Conservation (phyloP, 768 basidiomycete genomes). For the Tylopilus cervinicoccineus region DNA sequence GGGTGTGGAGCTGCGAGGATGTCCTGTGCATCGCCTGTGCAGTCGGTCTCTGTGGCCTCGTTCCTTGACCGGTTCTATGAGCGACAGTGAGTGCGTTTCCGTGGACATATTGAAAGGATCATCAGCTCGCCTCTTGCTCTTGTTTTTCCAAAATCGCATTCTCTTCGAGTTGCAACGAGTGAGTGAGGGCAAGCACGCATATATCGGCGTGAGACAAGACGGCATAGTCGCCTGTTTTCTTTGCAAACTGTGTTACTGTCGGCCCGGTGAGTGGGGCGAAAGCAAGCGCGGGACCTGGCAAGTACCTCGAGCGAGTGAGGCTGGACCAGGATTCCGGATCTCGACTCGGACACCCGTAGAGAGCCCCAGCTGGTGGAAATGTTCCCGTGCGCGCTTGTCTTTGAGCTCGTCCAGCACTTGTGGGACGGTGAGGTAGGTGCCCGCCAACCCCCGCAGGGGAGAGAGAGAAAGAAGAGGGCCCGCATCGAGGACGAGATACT, state of each 20-base stretch:
- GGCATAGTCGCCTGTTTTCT: conserved; percentile 94
- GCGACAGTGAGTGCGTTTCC: neutral
- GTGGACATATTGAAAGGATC: conserved; percentile 1
- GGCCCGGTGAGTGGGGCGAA: conserved; percentile 13
- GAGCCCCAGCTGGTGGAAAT: conserved; percentile 76
- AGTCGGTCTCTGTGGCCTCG: neutral
- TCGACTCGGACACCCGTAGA: conserved; percentile 72
- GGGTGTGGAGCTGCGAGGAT: neutral
- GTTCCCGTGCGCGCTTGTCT: conserved; percentile 82
- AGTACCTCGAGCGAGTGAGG: conserved; percentile 62
- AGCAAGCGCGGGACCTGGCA: conserved; percentile 1
- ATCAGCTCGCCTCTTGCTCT: conserved; percentile 28
- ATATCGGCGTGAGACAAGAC: conserved; percentile 91
- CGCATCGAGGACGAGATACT: conserved; percentile 86
- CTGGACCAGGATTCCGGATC: conserved; percentile 65
- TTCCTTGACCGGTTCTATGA: conserved; percentile 7
- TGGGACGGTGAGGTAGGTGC: conserved; percentile 82
- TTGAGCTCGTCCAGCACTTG: conserved; percentile 88
- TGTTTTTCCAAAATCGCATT: conserved; percentile 26
- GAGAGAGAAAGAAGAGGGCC: conserved; percentile 88
- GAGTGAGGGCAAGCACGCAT: conserved; percentile 84
- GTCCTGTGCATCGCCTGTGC: conserved; percentile 6
- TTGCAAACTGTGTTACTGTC: conserved; percentile 85
- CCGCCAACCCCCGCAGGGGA: conserved; percentile 85
- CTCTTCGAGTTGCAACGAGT: conserved; percentile 62